A percentile compares a stretch with the other conserved stretches of the same genome.
Conservation (phyloP, 139 green algal genomes). For the Tetraselmis chui region DNA sequence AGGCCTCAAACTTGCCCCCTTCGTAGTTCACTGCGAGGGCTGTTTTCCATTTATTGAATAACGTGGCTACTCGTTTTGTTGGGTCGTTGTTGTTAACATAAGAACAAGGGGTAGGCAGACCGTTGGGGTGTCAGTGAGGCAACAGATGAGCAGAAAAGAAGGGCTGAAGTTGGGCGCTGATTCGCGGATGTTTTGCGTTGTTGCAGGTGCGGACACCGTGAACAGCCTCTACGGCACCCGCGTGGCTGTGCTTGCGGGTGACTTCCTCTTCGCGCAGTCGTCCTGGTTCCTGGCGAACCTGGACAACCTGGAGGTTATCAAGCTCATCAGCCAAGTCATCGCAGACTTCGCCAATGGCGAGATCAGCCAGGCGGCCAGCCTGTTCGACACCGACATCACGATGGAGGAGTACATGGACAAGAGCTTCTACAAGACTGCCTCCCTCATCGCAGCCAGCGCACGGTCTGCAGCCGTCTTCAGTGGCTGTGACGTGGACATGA, state of each 20-base stretch:
- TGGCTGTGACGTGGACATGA: constrained; percentile 53
- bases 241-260: constrained; percentile 90
- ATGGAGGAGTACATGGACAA: constrained; percentile 91
- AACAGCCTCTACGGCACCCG: constrained; percentile 90
- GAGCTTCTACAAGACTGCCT: constrained; percentile 96
- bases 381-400: constrained; percentile 88
- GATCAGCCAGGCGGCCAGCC: constrained; percentile 82
- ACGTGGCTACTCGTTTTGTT: too few species aligned
- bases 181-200: too few species aligned
- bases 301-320: constrained; percentile 98
- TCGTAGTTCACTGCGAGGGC: too few species aligned
- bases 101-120: too few species aligned
- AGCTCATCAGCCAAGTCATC: constrained; percentile 96
- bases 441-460: constrained; percentile 92
- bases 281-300: constrained; percentile 97
- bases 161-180: too few species aligned
- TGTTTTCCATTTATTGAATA: too few species aligned
- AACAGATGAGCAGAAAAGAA: too few species aligned
- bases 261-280: constrained; percentile 98
- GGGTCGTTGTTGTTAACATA: too few species aligned
- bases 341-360: constrained; percentile 98
- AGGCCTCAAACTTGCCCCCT: neutral
- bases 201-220: constrained; percentile 81
- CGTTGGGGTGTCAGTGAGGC: too few species aligned
- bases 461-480: constrained; percentile 85